These are phyloP conservation scores for Taphrina wiesneri DNA, from an alignment of 1,139 yeast genomes.

Conservation along the genomic window DNA sequence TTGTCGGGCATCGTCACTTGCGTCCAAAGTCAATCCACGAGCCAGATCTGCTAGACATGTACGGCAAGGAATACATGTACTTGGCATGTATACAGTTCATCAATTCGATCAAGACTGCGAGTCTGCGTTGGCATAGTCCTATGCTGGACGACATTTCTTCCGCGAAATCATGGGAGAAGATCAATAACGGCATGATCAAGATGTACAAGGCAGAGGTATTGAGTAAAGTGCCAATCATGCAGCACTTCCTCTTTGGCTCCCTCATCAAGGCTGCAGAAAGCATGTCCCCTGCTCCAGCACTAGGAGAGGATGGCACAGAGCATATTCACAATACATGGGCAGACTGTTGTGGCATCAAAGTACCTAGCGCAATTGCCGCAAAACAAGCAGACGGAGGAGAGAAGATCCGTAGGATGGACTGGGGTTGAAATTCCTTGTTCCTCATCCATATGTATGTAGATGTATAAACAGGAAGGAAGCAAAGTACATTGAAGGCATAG, in stretches of 20 bases:
- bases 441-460: neutral
- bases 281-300: slow-evolving; percentile 36
- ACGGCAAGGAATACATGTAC: slow-evolving; percentile 72
- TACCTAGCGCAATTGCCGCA: slow-evolving; percentile 96
- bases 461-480: no score
- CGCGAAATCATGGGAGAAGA: slow-evolving; percentile 72
- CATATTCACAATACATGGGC: slow-evolving; percentile 74
- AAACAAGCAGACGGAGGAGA: slow-evolving; percentile 20
- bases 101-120: slow-evolving; percentile 74
- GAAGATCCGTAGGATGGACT: slow-evolving; percentile 29
- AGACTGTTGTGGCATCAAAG: slow-evolving; percentile 95
- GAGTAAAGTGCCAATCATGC: slow-evolving; percentile 85
- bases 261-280: slow-evolving; percentile 43
- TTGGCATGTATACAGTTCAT: slow-evolving; percentile 85
- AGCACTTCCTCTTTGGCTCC: slow-evolving; percentile 84
- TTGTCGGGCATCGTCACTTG: slow-evolving; percentile 70
- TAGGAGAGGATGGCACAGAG: slow-evolving; percentile 35
- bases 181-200: slow-evolving; percentile 79
- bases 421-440: neutral
- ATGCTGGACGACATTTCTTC: slow-evolving; percentile 95
- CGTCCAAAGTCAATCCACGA: slow-evolving; percentile 87
- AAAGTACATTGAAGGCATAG: neutral
- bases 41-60: slow-evolving; percentile 76
- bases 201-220: slow-evolving; percentile 94
- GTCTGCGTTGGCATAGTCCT: slow-evolving; percentile 95